Evolutionary conservation across 768 basidiomycete genomes (phyloP).

Genomic region (Hygrocybe coccinea): DNA sequence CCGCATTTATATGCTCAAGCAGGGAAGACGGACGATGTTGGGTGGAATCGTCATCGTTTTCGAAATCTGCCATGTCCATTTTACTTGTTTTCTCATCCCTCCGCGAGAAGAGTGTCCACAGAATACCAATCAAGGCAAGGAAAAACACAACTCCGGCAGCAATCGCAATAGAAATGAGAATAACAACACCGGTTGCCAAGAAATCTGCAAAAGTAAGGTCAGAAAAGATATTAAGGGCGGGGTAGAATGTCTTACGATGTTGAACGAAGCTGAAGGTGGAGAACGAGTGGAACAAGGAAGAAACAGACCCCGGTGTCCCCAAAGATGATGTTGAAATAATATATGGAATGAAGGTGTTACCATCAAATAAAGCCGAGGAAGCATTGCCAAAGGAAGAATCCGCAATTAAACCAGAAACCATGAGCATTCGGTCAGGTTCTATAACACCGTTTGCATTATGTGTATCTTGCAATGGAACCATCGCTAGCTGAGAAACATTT

Average conservation of each 20-base stretch:
- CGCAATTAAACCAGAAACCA: constrained; percentile 76
- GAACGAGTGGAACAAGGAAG: constrained; percentile 80
- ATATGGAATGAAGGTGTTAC: constrained; percentile 76
- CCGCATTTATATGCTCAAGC: constrained; percentile 86
- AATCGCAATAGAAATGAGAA: constrained; percentile 95
- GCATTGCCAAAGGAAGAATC: constrained; percentile 71
- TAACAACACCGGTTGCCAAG: constrained; percentile 88
- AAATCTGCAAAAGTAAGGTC: constrained; percentile 49
- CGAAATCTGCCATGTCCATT: constrained; percentile 52
- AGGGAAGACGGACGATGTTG: constrained; percentile 82
- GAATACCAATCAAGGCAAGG: constrained; percentile 74
- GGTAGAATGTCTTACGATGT: constrained; percentile 47
- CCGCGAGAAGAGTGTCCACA: constrained; percentile 85
- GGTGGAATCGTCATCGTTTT: constrained; percentile 70
- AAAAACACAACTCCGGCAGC: constrained; percentile 91
- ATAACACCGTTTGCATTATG: constrained; percentile 68
- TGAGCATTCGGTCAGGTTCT: constrained; percentile 80
- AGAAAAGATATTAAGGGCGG: constrained; percentile 6
- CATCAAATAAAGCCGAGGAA: constrained; percentile 86
- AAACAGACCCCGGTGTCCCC: constrained; percentile 66
- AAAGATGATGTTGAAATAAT: constrained; percentile 60
- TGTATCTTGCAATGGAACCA: constrained; percentile 84
- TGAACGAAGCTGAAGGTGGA: constrained; percentile 69
- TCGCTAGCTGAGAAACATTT: constrained; percentile 73
- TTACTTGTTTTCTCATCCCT: constrained; percentile 68